Evolutionary conservation across 2,329 filamentous ascomycete species (phyloP).

Genomic region (Acephala macrosclerotiorum): DNA sequence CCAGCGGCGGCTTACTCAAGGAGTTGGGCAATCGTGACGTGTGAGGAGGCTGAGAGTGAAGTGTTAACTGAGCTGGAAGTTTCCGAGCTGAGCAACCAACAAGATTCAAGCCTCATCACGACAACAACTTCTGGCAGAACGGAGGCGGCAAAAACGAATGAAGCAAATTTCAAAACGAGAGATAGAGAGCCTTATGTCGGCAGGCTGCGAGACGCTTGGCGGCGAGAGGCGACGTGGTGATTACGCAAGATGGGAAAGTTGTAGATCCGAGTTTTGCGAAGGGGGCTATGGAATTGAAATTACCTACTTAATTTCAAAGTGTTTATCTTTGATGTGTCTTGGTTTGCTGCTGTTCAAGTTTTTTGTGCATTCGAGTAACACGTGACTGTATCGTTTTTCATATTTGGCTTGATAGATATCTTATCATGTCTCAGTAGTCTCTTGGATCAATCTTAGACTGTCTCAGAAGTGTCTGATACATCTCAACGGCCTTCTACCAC

Average conservation of each 20-base stretch:
- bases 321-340: background rate
- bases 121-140: background rate
- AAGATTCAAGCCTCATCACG: background rate
- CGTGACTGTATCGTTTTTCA: background rate
- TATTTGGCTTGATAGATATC: background rate
- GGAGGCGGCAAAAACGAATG: background rate
- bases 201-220: conserved; percentile 24
- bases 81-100: background rate
- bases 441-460: background rate
- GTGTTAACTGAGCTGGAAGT: conserved; percentile 14
- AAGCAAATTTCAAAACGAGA: conserved; percentile 18
- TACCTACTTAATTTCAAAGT: conserved; percentile 13
- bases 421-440: background rate
- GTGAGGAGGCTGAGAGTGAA: conserved; percentile 23
- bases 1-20: conserved; percentile 11
- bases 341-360: background rate
- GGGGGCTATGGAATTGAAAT: conserved; percentile 30
- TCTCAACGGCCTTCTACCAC: background rate
- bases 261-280: conserved; percentile 30
- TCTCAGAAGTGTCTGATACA: background rate
- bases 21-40: conserved; percentile 22
- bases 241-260: conserved; percentile 28
- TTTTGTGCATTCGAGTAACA: background rate
- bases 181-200: conserved; percentile 31
- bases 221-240: conserved; percentile 19